Conservation (phyloP, 2,329 filamentous ascomycete genomes). For the Meredithiella fracta region DNA sequence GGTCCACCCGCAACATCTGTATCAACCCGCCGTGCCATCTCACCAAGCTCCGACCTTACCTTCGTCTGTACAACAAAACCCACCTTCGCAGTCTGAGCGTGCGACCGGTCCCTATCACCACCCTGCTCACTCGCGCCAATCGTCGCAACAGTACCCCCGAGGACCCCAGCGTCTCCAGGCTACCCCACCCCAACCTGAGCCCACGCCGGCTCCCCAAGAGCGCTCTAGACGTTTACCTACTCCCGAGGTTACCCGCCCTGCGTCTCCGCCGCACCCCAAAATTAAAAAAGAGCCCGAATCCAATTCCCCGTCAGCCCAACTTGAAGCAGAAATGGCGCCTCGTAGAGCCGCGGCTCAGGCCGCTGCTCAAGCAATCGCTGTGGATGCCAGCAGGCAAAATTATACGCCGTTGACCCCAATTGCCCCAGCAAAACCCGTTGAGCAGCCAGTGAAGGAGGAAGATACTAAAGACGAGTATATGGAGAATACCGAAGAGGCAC, state of each 20-base stretch:
- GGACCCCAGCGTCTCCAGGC: too few relatives aligned
- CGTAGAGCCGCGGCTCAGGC: conserved; percentile 19
- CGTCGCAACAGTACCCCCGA: too few relatives aligned
- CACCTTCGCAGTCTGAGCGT: too few relatives aligned
- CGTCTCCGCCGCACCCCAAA: background rate
- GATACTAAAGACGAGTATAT: conserved; percentile 27
- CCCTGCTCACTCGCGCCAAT: too few relatives aligned
- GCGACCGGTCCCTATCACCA: too few relatives aligned
- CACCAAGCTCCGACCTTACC: conserved; percentile 7
- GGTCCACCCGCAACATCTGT: background rate
- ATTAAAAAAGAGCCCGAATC: background rate
- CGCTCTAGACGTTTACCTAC: too few relatives aligned
- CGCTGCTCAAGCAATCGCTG: conserved; percentile 15
- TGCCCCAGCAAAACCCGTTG: background rate
- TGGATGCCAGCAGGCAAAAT: background rate
- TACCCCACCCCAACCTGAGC: background rate
- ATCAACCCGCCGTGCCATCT: background rate
- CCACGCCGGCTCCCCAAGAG: background rate
- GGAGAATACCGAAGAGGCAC: conserved; percentile 13
- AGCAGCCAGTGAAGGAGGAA: conserved; percentile 12
- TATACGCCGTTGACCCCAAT: too few relatives aligned
- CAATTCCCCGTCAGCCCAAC: background rate
- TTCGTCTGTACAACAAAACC: too few relatives aligned
- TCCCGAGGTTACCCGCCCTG: too few relatives aligned
- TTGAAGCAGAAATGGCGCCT: conserved; percentile 21